Evolutionary conservation across 1,284 basidiomycete species (phyloP).

Genomic region (Cutaneotrichosporon mucoides): DNA sequence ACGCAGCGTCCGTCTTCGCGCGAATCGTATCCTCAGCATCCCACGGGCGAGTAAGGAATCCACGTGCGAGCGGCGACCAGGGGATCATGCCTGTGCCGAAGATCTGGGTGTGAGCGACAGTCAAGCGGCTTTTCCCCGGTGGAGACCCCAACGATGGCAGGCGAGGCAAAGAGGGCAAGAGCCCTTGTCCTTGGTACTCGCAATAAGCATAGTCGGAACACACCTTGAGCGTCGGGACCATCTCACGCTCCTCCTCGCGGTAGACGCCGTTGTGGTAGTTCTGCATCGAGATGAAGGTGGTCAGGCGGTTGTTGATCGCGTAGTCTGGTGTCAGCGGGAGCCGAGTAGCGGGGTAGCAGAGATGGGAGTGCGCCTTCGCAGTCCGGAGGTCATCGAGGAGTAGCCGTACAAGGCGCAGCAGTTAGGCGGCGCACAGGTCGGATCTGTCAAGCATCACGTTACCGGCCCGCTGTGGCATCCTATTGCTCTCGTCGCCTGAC

Average conservation of each 20-base stretch:
- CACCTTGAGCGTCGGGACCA: conserved; percentile 55
- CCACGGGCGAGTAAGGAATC: conserved; percentile 31
- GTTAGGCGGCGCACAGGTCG: no score
- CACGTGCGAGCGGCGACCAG: conserved; percentile 43
- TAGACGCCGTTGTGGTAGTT: conserved; percentile 56
- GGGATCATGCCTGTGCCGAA: conserved; percentile 48
- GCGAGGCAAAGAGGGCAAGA: no score
- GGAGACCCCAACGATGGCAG: no score
- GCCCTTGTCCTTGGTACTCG: no score
- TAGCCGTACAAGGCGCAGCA: no score
- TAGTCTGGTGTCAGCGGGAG: conserved; percentile 32
- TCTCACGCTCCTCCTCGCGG: conserved; percentile 59
- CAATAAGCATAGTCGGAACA: neutral
- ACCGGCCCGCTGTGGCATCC: no score
- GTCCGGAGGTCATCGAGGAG: no score
- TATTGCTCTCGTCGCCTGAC: no score
- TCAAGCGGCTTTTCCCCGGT: neutral
- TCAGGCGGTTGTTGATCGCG: conserved; percentile 55
- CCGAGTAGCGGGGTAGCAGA: no score
- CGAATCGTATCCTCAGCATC: conserved; percentile 24
- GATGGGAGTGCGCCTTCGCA: no score
- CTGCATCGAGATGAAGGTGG: conserved; percentile 68
- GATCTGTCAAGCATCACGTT: no score
- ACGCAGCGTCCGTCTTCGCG: conserved; percentile 22
- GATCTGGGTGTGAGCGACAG: conserved; percentile 16